Base-by-base conservation (phyloP, 1,284 basidiomycete genomes). In the Earliella scabrosa region DNA sequence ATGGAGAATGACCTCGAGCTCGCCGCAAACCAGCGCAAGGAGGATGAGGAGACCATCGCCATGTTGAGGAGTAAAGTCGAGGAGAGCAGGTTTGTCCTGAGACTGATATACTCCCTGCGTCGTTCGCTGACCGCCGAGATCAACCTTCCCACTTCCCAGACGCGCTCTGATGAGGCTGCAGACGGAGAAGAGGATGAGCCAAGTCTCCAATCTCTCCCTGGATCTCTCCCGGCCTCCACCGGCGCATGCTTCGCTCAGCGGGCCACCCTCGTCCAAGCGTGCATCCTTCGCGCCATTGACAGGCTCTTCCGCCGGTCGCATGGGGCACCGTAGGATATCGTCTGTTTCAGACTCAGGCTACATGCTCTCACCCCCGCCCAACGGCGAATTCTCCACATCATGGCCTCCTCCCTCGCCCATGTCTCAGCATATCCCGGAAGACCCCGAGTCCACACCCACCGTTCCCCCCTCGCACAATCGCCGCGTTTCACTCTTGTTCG, bases 141-240 rank as follows among this genome's bases (percentile, higher is more conserved):
- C 29, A 26, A n/a, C 24, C 54, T 39, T 46, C 40, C 48, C 26
- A 44, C 50, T 49, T 63, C 29, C 56, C 66, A 92, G 90, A 63
- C 87, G 92, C 52, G 93, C 91, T 13, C 80, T 97, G 36, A 95
- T 96, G 92, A 82, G 90, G n/a, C 78, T 97, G 18, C 94, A 97
- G 71, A 87, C 87, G 31, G 93, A 95, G 69, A 88, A 90, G 61
- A 78, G 89, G 38, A 82, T 83, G 67, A 88, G 86, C 66, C 72
- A 75, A 54, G 74, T 77, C 13, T 78, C 81, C 16, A 70, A 70
- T 34, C 66, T 78, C 27, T 66, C 78, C 5, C 67, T 88, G 41
- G 90, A 91, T 66, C 63, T 85, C 35, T 75, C 60, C 11, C 31
- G 57, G 6, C 54, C 78, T 23, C 81, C 83, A 9, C 80, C 82